phyloP scores from a whole-genome alignment of 2,329 filamentous ascomycete genomes.

The Grosmannia serpens region DNA sequence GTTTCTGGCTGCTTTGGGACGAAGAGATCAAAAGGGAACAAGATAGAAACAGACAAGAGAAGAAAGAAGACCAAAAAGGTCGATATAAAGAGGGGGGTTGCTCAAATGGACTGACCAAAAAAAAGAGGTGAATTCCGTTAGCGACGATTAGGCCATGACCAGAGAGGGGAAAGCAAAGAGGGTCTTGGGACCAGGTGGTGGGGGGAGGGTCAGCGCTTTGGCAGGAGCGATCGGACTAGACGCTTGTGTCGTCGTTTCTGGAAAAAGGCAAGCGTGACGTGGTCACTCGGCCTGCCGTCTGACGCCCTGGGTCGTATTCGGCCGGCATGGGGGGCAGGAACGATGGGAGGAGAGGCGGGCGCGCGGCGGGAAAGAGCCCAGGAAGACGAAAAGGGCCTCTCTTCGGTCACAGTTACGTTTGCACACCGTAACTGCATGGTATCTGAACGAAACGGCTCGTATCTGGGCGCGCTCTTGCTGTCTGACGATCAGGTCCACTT shows the following conservation, averaged over 20 bases:
- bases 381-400: no score
- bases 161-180: conserved; percentile 2
- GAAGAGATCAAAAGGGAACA: neutral
- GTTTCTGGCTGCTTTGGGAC: neutral
- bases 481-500: neutral
- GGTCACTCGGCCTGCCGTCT: no score
- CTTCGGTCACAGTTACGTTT: no score
- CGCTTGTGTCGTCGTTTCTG: neutral
- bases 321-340: no score
- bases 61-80: neutral
- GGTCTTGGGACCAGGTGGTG: conserved; percentile 5
- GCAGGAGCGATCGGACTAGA: neutral
- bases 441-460: no score
- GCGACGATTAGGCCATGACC: neutral
- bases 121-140: neutral
- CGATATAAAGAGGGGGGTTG: neutral
- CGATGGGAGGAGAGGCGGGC: no score
- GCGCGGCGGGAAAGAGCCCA: no score
- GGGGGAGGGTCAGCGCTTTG: neutral
- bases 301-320: no score
- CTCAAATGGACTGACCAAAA: neutral
- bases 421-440: neutral
- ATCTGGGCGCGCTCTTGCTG: neutral
- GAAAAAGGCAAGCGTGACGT: no score
- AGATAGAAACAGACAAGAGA: neutral